Percentiles rank a stretch among this genome's conserved stretches.
phyloP scores from a whole-genome alignment of 2,329 filamentous ascomycete genomes.

The Paecilomyces variotii region DNA sequence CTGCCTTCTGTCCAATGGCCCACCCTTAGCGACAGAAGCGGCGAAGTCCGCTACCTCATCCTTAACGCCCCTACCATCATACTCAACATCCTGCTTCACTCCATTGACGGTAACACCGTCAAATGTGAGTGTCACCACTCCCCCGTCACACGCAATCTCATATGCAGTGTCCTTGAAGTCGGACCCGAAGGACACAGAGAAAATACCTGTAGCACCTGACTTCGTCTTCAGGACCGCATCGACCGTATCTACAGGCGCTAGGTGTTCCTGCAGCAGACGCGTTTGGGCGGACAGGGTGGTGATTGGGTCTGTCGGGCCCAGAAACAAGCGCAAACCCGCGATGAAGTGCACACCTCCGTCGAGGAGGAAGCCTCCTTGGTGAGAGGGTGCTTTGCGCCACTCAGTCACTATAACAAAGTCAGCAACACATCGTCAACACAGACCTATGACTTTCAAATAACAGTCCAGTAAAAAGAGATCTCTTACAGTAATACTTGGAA shows the following conservation, averaged over 20 bases:
- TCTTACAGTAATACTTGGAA: slow-evolving; percentile 45
- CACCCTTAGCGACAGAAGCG: not conserved
- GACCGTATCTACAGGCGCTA: slow-evolving; percentile 50
- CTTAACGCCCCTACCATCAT: not conserved
- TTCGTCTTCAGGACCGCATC: slow-evolving; percentile 43
- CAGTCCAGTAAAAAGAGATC: slow-evolving; percentile 4
- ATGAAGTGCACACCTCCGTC: slow-evolving; percentile 52
- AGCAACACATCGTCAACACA: not conserved
- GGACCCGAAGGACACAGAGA: slow-evolving; percentile 15
- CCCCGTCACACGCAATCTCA: not conserved
- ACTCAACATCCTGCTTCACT: not conserved
- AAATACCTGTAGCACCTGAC: slow-evolving; percentile 42
- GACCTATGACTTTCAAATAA: too few relatives aligned
- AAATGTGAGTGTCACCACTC: not conserved
- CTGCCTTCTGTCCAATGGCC: not conserved
- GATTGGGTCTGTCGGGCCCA: slow-evolving; percentile 37
- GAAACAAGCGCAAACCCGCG: slow-evolving; percentile 43
- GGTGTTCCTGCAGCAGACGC: slow-evolving; percentile 41
- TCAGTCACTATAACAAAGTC: slow-evolving; percentile 33
- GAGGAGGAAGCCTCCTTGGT: slow-evolving; percentile 53
- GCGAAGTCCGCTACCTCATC: not conserved
- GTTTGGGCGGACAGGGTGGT: slow-evolving; percentile 43
- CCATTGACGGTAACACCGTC: not conserved
- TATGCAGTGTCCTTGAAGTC: not conserved
- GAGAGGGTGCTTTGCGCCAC: slow-evolving; percentile 49